These are phyloP conservation scores for Pseudonitzschia multiseries DNA, from an alignment of 108 stramenopile species.

Conservation along the genomic window DNA sequence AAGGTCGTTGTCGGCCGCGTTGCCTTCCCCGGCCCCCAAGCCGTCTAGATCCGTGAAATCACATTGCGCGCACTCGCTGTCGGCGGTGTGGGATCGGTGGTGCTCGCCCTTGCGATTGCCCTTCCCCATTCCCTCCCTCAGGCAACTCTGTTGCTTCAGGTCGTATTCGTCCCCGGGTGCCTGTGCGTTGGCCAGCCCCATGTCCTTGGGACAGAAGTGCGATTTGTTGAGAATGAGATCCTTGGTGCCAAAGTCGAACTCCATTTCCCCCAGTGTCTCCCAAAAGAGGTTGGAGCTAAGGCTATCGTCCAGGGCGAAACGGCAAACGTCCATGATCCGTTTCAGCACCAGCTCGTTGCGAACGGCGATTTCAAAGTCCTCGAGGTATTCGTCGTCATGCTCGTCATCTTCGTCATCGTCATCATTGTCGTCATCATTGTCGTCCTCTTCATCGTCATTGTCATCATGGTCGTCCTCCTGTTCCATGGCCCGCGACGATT, in stretches of 20 bases:
- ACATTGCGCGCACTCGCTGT: conserved; percentile 4
- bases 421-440: background rate
- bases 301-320: background rate
- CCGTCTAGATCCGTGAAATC: no score
- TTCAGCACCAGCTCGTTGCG: background rate
- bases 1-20: background rate
- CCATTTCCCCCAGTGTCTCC: background rate
- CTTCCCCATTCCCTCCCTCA: background rate
- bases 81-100: no score
- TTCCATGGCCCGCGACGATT: background rate
- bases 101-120: no score
- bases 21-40: no score
- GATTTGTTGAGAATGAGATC: background rate
- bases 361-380: background rate
- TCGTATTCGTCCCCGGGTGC: background rate
- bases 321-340: conserved; percentile 15
- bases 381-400: background rate
- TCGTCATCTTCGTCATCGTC: background rate
- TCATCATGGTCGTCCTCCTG: background rate
- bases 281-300: conserved; percentile 9
- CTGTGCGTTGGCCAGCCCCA: background rate
- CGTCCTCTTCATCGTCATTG: background rate
- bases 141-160: background rate
- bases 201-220: background rate
- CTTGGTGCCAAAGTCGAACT: background rate